These are phyloP conservation scores for Saccharomycopsis selenospora DNA, from an alignment of 805 yeast species.

Conservation along the genomic window DNA sequence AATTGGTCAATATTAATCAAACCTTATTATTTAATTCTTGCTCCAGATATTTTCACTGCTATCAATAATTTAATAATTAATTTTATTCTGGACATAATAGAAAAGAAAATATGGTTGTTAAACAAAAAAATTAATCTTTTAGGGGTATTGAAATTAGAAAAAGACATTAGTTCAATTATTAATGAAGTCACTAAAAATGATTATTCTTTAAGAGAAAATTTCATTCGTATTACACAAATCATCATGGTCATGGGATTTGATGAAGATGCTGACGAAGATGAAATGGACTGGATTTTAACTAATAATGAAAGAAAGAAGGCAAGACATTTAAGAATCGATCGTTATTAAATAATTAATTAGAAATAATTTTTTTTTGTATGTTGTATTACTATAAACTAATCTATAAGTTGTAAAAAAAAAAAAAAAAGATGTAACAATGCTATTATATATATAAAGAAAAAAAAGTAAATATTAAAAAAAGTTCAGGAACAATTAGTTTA, in stretches of 20 bases:
- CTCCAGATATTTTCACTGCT: conserved; percentile 43
- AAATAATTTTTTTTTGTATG: not conserved
- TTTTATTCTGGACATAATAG: conserved; percentile 50
- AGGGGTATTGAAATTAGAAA: conserved; percentile 78
- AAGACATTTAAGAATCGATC: conserved; percentile 43
- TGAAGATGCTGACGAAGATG: conserved; percentile 12
- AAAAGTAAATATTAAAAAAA: too few relatives aligned
- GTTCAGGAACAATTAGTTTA: too few relatives aligned
- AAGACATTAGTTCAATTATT: conserved; percentile 69
- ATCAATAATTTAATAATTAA: conserved; percentile 45
- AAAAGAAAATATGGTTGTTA: conserved; percentile 58
- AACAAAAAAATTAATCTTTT: conserved; percentile 67
- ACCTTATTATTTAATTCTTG: conserved; percentile 58
- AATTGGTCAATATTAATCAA: conserved; percentile 59
- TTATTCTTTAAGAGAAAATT: conserved; percentile 70
- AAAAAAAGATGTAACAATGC: too few relatives aligned
- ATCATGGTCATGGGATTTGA: conserved; percentile 67
- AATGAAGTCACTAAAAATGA: conserved; percentile 64
- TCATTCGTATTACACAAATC: conserved; percentile 76
- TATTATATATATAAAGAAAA: too few relatives aligned
- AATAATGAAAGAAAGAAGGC: conserved; percentile 66
- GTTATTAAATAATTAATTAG: conserved; percentile 16
- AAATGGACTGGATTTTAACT: conserved; percentile 65
- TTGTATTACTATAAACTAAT: too few relatives aligned
- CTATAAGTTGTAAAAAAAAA: too few relatives aligned